These are phyloP conservation scores for Globisporangium sylvaticum DNA, from an alignment of 352 stramenopile species.

Conservation along the genomic window DNA sequence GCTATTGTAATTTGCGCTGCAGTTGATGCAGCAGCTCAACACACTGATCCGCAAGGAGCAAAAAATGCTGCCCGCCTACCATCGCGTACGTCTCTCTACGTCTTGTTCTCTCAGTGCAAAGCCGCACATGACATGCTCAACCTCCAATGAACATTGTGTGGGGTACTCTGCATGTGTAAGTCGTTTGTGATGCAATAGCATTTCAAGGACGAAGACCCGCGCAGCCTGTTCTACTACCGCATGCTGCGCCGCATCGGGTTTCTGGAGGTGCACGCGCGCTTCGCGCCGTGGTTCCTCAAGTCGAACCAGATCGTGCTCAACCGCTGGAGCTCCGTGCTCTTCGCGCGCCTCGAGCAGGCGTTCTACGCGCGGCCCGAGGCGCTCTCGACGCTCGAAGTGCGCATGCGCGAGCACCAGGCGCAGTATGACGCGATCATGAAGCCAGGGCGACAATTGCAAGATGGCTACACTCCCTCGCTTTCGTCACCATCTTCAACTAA, in stretches of 20 bases:
- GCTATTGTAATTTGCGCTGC: not conserved
- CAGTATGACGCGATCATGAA: slow-evolving; percentile 46
- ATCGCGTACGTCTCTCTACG: slow-evolving; percentile 30
- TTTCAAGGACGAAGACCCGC: slow-evolving; percentile 60
- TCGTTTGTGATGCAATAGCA: slow-evolving; percentile 23
- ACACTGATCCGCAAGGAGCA: slow-evolving; percentile 55
- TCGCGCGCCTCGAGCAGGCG: slow-evolving; percentile 56
- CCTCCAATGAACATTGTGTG: not conserved
- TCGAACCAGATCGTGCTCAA: slow-evolving; percentile 67
- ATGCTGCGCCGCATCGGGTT: slow-evolving; percentile 72
- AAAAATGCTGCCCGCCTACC: slow-evolving; percentile 40
- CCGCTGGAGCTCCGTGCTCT: slow-evolving; percentile 64
- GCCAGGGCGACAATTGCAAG: not conserved
- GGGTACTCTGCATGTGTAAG: not conserved
- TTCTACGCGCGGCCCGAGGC: slow-evolving; percentile 52
- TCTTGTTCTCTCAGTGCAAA: not conserved
- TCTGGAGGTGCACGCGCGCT: slow-evolving; percentile 66
- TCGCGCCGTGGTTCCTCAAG: slow-evolving; percentile 78
- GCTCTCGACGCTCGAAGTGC: slow-evolving; percentile 58
- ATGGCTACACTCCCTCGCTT: not conserved
- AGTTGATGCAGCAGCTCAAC: slow-evolving; percentile 76
- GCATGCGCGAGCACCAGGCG: slow-evolving; percentile 50
- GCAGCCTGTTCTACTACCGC: slow-evolving; percentile 69
- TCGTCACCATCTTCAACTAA: not conserved
- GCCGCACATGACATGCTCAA: not conserved